Conservation (phyloP, 2,329 filamentous ascomycete species). For the Gliomastix tumulicola region DNA sequence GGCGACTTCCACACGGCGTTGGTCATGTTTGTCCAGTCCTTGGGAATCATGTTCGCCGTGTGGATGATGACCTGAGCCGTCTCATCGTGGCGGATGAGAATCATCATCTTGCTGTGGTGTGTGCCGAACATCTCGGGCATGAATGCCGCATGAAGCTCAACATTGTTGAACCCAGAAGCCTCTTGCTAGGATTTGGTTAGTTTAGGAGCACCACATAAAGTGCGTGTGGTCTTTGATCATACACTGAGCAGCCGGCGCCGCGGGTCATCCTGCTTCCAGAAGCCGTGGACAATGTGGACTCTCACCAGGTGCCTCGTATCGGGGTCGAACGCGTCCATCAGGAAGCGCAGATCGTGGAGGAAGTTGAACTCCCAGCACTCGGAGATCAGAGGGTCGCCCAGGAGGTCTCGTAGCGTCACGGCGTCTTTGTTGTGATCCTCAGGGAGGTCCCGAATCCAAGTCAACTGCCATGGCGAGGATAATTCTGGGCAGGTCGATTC, state of each 20-base stretch:
- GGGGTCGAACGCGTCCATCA: slow-evolving; percentile 46
- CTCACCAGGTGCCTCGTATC: slow-evolving; percentile 41
- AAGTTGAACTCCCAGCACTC: slow-evolving; percentile 69
- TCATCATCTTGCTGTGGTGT: slow-evolving; percentile 80
- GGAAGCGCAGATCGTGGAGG: slow-evolving; percentile 51
- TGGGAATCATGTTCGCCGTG: slow-evolving; percentile 84
- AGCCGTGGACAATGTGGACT: slow-evolving; percentile 53
- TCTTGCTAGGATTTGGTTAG: slow-evolving; percentile 47
- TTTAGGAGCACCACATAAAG: too few relatives aligned
- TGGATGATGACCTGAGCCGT: slow-evolving; percentile 75
- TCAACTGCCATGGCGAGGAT: slow-evolving; percentile 66
- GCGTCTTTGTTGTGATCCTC: slow-evolving; percentile 56
- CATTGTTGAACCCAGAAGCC: slow-evolving; percentile 56
- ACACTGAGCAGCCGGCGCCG: slow-evolving; percentile 53
- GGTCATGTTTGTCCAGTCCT: slow-evolving; percentile 84
- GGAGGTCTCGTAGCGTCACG: slow-evolving; percentile 57
- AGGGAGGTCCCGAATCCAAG: slow-evolving; percentile 58
- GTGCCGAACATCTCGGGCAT: slow-evolving; percentile 84
- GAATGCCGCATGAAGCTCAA: slow-evolving; percentile 64
- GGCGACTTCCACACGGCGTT: slow-evolving; percentile 79
- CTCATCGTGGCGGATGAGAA: slow-evolving; percentile 73
- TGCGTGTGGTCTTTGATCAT: not conserved
- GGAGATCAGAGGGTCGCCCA: slow-evolving; percentile 67
- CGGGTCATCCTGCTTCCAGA: slow-evolving; percentile 60
- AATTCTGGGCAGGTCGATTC: too few relatives aligned